Evolutionary conservation across 495 filamentous ascomycete genomes (phyloP).

Genomic region (Trichoderma virens): DNA sequence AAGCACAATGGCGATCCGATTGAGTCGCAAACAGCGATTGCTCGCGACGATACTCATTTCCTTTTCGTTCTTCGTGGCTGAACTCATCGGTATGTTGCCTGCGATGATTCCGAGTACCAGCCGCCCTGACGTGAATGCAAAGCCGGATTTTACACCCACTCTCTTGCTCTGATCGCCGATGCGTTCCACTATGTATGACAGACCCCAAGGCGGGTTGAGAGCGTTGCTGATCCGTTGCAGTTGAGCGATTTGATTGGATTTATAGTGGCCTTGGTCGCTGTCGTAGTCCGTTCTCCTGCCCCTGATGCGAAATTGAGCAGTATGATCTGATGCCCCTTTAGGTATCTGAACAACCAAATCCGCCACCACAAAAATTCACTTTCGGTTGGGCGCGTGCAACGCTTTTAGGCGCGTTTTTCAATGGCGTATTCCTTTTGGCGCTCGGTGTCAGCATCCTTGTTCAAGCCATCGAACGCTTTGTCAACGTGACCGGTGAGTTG

Average conservation of each 20-base stretch:
- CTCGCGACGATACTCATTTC: conserved; percentile 74
- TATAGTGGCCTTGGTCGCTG: conserved; percentile 73
- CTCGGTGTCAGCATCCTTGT: conserved; percentile 87
- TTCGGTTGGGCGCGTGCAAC: conserved; percentile 85
- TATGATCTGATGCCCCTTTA: conserved; percentile 13
- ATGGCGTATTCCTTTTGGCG: conserved; percentile 90
- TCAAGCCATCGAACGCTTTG: conserved; percentile 82
- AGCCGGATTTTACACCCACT: conserved; percentile 78
- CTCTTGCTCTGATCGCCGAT: conserved; percentile 86
- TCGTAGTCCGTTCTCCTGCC: conserved; percentile 48
- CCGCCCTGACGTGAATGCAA: neutral
- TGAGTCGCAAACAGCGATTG: conserved; percentile 51
- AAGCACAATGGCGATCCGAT: neutral
- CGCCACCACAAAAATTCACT: conserved; percentile 33
- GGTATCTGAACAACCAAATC: conserved; percentile 32
- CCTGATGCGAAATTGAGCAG: neutral
- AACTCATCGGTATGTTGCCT: conserved; percentile 52
- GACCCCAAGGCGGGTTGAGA: neutral
- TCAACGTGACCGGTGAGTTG: conserved; percentile 33
- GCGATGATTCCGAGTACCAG: neutral
- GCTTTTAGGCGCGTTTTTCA: conserved; percentile 86
- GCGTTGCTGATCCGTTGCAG: conserved; percentile 30
- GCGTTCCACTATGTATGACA: conserved; percentile 83
- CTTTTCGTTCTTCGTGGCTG: conserved; percentile 71
- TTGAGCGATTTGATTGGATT: conserved; percentile 88